Evolutionary conservation across 2,329 filamentous ascomycete genomes (phyloP).

Genomic region (Saccharata proteae): DNA sequence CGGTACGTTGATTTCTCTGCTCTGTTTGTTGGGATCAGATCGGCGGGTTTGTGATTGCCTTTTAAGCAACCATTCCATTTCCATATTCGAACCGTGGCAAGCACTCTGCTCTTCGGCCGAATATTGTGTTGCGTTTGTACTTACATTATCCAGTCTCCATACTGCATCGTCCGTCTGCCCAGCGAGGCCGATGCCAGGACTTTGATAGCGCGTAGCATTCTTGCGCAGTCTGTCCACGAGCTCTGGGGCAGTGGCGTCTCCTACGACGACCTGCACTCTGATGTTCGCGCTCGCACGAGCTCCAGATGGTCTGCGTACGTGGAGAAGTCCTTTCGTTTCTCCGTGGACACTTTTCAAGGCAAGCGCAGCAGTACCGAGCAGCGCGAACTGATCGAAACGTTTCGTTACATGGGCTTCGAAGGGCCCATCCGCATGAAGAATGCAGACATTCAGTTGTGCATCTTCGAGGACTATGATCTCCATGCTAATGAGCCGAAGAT

Average conservation of each 20-base stretch:
- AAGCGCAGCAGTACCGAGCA: conserved; percentile 53
- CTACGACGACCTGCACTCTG: conserved; percentile 56
- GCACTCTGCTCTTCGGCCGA: neutral
- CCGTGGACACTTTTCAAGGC: conserved; percentile 69
- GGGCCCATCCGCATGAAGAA: conserved; percentile 67
- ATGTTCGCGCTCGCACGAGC: conserved; percentile 46
- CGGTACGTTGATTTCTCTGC: conserved; percentile 43
- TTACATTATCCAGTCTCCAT: conserved; percentile 55
- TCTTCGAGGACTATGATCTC: conserved; percentile 71
- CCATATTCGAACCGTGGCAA: conserved; percentile 8
- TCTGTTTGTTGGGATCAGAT: conserved; percentile 6
- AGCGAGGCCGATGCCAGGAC: conserved; percentile 51
- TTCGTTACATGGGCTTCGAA: conserved; percentile 63
- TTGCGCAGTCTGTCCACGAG: conserved; percentile 75
- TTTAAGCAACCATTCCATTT: conserved; percentile 6
- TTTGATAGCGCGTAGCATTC: conserved; percentile 64
- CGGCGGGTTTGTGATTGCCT: conserved; percentile 4
- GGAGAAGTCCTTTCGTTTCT: conserved; percentile 65
- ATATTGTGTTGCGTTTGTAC: neutral
- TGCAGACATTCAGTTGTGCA: conserved; percentile 61
- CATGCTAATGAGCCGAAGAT: conserved; percentile 39
- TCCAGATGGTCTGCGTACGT: conserved; percentile 57
- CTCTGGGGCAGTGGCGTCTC: conserved; percentile 67
- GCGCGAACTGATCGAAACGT: conserved; percentile 66
- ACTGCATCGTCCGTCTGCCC: conserved; percentile 61